phyloP scores from a whole-genome alignment of 805 yeast species.

The Kazachstania taianensis region DNA sequence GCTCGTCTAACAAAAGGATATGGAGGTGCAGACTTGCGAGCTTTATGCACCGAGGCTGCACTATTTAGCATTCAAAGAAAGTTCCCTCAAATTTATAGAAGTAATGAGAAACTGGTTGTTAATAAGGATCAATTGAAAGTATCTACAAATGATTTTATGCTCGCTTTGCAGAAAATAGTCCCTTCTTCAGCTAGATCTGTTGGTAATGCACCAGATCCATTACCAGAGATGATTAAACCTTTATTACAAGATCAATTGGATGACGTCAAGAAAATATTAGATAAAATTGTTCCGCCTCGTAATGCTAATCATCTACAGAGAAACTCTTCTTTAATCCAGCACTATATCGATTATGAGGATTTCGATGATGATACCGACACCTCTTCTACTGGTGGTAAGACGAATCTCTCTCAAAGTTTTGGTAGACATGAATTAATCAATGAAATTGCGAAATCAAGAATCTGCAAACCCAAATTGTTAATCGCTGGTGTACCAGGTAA shows the following conservation, averaged over 20 bases:
- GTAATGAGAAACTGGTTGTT: slow-evolving; percentile 61
- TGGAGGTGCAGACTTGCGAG: slow-evolving; percentile 95
- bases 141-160: slow-evolving; percentile 72
- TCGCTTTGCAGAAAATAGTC: slow-evolving; percentile 74
- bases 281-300: slow-evolving; percentile 53
- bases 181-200: slow-evolving; percentile 90
- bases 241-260: slow-evolving; percentile 45
- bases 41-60: slow-evolving; percentile 93
- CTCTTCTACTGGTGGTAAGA: slow-evolving; percentile 17
- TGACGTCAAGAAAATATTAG: slow-evolving; percentile 38
- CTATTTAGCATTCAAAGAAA: slow-evolving; percentile 81
- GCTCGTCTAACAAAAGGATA: slow-evolving; percentile 86
- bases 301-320: slow-evolving; percentile 14
- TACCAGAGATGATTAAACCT: slow-evolving; percentile 65
- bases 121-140: slow-evolving; percentile 66
- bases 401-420: too few species aligned
- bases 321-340: slow-evolving; percentile 26
- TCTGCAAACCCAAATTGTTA: slow-evolving; percentile 73
- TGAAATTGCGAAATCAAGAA: slow-evolving; percentile 44
- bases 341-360: slow-evolving; percentile 27
- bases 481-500: slow-evolving; percentile 65
- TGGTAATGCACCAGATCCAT: slow-evolving; percentile 60
- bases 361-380: slow-evolving; percentile 17
- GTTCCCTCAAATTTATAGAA: slow-evolving; percentile 83
- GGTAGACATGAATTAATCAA: slow-evolving; percentile 51